Evolutionary conservation across 352 stramenopile species (phyloP).

Genomic region (Globisporangium camurandrum): DNA sequence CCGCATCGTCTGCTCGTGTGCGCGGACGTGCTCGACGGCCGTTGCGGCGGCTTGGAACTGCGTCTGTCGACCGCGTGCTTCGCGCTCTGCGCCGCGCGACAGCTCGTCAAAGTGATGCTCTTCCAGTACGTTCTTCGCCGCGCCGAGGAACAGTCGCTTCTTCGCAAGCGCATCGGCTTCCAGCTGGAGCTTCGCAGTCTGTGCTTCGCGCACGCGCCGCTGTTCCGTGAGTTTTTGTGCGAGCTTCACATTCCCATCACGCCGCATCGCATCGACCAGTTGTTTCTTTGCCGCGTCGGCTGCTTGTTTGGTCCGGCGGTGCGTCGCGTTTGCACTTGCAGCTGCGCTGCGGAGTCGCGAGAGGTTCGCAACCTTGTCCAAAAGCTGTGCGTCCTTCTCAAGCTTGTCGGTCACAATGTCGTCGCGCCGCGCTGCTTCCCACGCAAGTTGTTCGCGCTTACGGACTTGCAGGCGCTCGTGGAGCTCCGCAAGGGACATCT

Average conservation of each 20-base stretch:
- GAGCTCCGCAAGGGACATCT: slow-evolving; percentile 89
- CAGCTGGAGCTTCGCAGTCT: slow-evolving; percentile 40
- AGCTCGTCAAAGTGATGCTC: slow-evolving; percentile 72
- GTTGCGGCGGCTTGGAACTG: slow-evolving; percentile 32
- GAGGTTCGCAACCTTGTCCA: slow-evolving; percentile 76
- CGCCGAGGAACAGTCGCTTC: slow-evolving; percentile 79
- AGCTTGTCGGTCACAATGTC: slow-evolving; percentile 66
- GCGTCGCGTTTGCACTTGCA: slow-evolving; percentile 47
- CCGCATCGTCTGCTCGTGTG: slow-evolving; percentile 31
- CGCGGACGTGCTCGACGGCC: slow-evolving; percentile 38
- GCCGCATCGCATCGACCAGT: slow-evolving; percentile 46
- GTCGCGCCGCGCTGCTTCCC: slow-evolving; percentile 60
- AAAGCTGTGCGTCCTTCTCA: slow-evolving; percentile 66
- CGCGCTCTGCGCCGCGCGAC: slow-evolving; percentile 44
- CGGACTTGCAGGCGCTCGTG: slow-evolving; percentile 77
- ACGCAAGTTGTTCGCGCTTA: slow-evolving; percentile 55
- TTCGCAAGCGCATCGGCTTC: slow-evolving; percentile 64
- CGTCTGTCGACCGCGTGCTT: slow-evolving; percentile 39
- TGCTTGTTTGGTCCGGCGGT: slow-evolving; percentile 49
- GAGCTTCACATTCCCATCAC: slow-evolving; percentile 65
- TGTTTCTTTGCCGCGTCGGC: slow-evolving; percentile 39
- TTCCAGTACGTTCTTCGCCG: slow-evolving; percentile 77
- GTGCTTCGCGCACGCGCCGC: slow-evolving; percentile 32
- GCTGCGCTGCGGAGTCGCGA: slow-evolving; percentile 56
- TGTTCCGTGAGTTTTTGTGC: slow-evolving; percentile 64